Percentiles rank a stretch among this genome's conserved stretches.
Evolutionary conservation across 441 rosid species (phyloP).

Genomic region (Arabidopsis lyrata): DNA sequence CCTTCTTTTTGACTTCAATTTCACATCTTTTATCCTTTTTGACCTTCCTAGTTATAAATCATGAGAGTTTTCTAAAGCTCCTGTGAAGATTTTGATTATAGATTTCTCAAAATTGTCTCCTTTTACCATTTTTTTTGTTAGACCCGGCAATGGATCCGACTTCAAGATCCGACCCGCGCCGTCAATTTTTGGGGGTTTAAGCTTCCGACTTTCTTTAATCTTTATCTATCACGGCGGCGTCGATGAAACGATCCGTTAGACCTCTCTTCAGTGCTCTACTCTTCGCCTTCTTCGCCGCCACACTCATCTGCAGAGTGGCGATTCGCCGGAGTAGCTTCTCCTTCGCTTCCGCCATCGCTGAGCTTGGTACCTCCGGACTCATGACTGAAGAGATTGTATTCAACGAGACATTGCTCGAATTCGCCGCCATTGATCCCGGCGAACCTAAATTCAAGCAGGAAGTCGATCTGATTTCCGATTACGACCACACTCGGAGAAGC

Average conservation of each 20-base stretch:
- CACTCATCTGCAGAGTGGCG: constrained; percentile 62
- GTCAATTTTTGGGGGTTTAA: neutral
- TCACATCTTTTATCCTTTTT: neutral
- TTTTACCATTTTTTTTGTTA: neutral
- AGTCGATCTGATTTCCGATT: constrained; percentile 63
- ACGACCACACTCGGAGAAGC: constrained; percentile 52
- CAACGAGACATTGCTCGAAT: constrained; percentile 70
- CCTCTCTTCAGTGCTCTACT: constrained; percentile 68
- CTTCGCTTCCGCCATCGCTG: constrained; percentile 46
- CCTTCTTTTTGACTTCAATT: constrained; percentile 19
- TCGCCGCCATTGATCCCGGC: constrained; percentile 69
- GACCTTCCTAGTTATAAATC: neutral
- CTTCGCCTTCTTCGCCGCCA: constrained; percentile 59
- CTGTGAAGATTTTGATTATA: neutral
- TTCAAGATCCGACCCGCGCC: constrained; percentile 27
- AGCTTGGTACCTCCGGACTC: constrained; percentile 42
- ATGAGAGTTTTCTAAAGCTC: neutral
- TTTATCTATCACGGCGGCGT: neutral
- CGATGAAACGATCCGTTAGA: constrained; percentile 80
- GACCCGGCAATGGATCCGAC: constrained; percentile 27
- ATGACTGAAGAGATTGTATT: constrained; percentile 48
- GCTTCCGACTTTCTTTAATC: constrained; percentile 1
- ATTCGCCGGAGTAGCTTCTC: constrained; percentile 51
- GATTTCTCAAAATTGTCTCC: neutral
- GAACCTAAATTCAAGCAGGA: constrained; percentile 64